Evolutionary conservation across 352 stramenopile species (phyloP), one percentile per base, ranked within the genome.

Genomic region (Lagenidium sp.): DNA sequence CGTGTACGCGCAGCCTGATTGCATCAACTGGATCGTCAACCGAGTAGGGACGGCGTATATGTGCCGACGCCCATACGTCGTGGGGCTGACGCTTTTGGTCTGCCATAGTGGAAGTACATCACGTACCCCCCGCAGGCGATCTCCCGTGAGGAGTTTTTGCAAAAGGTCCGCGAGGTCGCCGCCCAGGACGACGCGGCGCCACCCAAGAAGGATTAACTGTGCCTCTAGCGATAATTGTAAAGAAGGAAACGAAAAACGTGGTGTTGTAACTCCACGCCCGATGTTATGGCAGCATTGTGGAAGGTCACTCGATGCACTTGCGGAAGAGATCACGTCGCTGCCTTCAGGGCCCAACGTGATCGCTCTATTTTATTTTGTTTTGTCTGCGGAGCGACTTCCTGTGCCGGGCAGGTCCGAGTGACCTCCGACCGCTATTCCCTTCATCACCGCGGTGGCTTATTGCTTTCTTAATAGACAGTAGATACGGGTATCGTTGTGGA

Each of bases 401-500:
- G n/a, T n/a, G n/a, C n/a, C n/a, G n/a, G n/a, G n/a, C n/a, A n/a
- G n/a, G n/a, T n/a, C n/a, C n/a, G n/a, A n/a, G n/a, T n/a, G n/a
- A n/a, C n/a, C n/a, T n/a, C n/a, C n/a, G n/a, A n/a, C n/a, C n/a
- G n/a, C n/a, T n/a, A n/a, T n/a, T n/a, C n/a, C n/a, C n/a, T n/a
- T n/a, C n/a, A n/a, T n/a, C 13, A 40, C 35, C 35, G 11, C 35
- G 12, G 15, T 29, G 19, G 25, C 34, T 70, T 83, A 94, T 50
- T 94, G 82, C 69, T 90, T 90, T 67, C 82, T 60, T 57, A 94
- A 69, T 42, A 94, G 65, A 55, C 79, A 90, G 77, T 98, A 99
- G 45, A 99, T 91, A 36, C 87, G 72, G 63, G 88, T 95, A 74
- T 98, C 96, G 41, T 98, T 97, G 67, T 97, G 69, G 72, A 99